Conservation (phyloP, 2,329 filamentous ascomycete species). For the Triangularia setosa region DNA sequence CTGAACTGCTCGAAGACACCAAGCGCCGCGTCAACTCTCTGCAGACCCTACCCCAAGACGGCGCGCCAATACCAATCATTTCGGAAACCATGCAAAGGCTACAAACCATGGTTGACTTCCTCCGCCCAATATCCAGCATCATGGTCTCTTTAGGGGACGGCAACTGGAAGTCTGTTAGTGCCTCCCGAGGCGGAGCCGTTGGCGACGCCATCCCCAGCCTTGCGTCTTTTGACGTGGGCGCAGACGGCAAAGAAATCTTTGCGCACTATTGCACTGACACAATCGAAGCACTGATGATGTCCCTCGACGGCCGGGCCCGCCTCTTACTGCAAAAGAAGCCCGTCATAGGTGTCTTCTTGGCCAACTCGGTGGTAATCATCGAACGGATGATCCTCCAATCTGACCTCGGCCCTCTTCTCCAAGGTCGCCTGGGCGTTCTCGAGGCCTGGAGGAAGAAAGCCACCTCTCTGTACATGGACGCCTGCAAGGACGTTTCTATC, state of each 20-base stretch:
- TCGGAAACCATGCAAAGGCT: slow-evolving; percentile 82
- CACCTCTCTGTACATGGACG: slow-evolving; percentile 73
- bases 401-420: slow-evolving; percentile 70
- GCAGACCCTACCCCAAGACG: slow-evolving; percentile 70
- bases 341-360: slow-evolving; percentile 80
- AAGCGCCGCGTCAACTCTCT: slow-evolving; percentile 64
- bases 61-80: slow-evolving; percentile 72
- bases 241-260: slow-evolving; percentile 83
- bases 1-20: slow-evolving; percentile 79
- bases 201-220: slow-evolving; percentile 65
- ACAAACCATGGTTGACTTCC: slow-evolving; percentile 81
- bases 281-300: slow-evolving; percentile 72
- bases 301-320: slow-evolving; percentile 71
- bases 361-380: slow-evolving; percentile 80
- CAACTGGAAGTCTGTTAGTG: slow-evolving; percentile 66
- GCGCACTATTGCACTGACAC: slow-evolving; percentile 87
- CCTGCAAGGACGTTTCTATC: slow-evolving; percentile 83
- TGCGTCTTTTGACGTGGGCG: slow-evolving; percentile 79
- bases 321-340: slow-evolving; percentile 72
- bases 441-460: slow-evolving; percentile 88
- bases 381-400: slow-evolving; percentile 81
- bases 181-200: slow-evolving; percentile 48
- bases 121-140: slow-evolving; percentile 81
- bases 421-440: slow-evolving; percentile 61
- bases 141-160: slow-evolving; percentile 90